Base-by-base conservation (phyloP, 148 eudicot species). In the Nyssa sinensis region DNA sequence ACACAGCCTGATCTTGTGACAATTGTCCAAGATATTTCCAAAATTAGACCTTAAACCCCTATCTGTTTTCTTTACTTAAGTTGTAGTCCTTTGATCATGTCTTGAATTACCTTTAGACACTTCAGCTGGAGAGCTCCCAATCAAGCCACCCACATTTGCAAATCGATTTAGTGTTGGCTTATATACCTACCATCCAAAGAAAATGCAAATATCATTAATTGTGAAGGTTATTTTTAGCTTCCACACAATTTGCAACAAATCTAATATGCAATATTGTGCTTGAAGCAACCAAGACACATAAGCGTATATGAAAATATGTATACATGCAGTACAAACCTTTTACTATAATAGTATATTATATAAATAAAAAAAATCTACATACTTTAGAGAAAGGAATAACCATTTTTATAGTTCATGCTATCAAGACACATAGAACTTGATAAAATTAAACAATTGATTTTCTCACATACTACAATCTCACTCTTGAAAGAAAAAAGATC, bases 71-170 rank as follows among this genome's bases (percentile, higher is more conserved):
- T 31, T 31, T 30, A 49, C 62, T 67, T 44, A 58, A 1, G 23
- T 51, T 34, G 14, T 63, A 62, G 35, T 31, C 25, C 28, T 23
- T 64, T 37, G 41, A 62, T 30, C 16, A 64, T n/a, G 24, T 13
- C 25, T 31, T 12, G 19, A 77, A 25, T 77, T 84, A 91, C 99
- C 99, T 88, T 88, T 81, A 47, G 98, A 85, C 75, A 88, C 88
- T 83, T 91, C 97, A 60, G 88, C 90, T 21, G 99, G 99, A 65
- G 97, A 88, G 81, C 71, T 83, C 62, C 93, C 98, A 60, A 80
- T 81, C 82, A 91, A 69, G 67, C 99, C 99, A 81, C 98, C 99
- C 68, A 80, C 91, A 81, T 84, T 81, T 63, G 69, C 78, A 81
- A 96, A 96, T 74, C 91, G 82, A 29, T 84, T 67, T 72, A 96